Evolutionary conservation across 176 grass and related monocot genomes (phyloP).

Genomic region (Melocanna baccifera): DNA sequence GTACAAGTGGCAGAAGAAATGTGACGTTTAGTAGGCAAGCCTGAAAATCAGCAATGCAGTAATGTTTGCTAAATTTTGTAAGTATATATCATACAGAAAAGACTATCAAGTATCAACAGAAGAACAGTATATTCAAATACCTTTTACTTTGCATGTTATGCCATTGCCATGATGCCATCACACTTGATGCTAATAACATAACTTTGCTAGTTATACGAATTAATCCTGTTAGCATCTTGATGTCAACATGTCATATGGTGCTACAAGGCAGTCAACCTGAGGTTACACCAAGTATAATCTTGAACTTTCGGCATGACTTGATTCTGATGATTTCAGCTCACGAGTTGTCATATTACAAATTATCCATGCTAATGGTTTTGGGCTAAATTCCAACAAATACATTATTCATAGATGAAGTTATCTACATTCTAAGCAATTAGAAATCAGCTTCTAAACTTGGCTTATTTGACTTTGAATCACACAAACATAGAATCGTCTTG

Average conservation of each 20-base stretch:
- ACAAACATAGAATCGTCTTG: background rate
- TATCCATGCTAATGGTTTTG: background rate
- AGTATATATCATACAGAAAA: background rate
- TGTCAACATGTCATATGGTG: background rate
- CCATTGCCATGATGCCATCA: too few relatives aligned
- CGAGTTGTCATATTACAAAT: background rate
- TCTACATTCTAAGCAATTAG: background rate
- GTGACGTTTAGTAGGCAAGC: background rate
- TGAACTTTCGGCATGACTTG: background rate
- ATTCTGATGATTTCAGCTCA: slow-evolving; percentile 5
- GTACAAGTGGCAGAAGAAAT: background rate
- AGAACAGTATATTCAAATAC: slow-evolving; percentile 1
- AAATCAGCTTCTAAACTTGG: background rate
- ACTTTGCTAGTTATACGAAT: background rate
- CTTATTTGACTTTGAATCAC: background rate
- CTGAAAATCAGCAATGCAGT: background rate
- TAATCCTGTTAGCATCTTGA: background rate
- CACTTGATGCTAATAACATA: background rate
- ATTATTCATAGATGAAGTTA: background rate
- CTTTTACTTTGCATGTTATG: slow-evolving; percentile 5
- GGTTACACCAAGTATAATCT: slow-evolving; percentile 6
- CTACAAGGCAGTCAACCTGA: background rate
- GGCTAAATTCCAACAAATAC: background rate
- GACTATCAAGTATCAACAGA: background rate
- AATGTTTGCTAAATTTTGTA: background rate